Evolutionary conservation across 139 green algal species (phyloP).

Genomic region (Chlamydomonas asymmetrica): DNA sequence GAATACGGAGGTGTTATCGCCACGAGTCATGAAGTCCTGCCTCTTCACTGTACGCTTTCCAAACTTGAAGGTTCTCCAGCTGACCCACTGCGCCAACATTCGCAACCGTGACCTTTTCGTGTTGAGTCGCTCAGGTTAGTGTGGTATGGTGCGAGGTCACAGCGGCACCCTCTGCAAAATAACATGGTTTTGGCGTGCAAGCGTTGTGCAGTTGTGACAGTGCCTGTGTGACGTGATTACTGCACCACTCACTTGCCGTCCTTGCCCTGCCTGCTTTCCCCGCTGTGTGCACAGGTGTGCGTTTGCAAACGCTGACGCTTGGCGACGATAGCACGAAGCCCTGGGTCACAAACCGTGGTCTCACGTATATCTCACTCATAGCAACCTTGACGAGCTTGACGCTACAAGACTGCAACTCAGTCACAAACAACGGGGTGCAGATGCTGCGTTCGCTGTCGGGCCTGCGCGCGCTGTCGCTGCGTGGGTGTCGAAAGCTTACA

Average conservation of each 20-base stretch:
- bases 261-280: too few species aligned
- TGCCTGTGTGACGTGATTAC: too few species aligned
- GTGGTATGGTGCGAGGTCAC: too few species aligned
- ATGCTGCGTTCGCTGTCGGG: slow-evolving; percentile 14
- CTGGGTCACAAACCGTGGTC: slow-evolving; percentile 47
- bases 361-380: slow-evolving; percentile 32
- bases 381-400: slow-evolving; percentile 36
- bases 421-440: slow-evolving; percentile 41
- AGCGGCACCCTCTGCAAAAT: too few species aligned
- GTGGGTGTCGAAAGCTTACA: slow-evolving; percentile 44
- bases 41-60: slow-evolving; percentile 37
- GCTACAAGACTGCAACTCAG: slow-evolving; percentile 45
- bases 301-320: slow-evolving; percentile 44
- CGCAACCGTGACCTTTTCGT: slow-evolving; percentile 43
- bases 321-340: slow-evolving; percentile 40
- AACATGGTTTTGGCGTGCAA: too few species aligned
- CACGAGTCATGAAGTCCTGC: slow-evolving; percentile 20
- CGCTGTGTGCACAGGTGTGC: background rate
- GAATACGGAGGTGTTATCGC: slow-evolving; percentile 30
- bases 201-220: too few species aligned
- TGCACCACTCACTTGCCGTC: too few species aligned
- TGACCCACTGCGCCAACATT: slow-evolving; percentile 37
- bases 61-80: slow-evolving; percentile 35
- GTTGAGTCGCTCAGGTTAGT: slow-evolving; percentile 17
- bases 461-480: slow-evolving; percentile 34